These are phyloP conservation scores for Fusarium mangiferae DNA, from an alignment of 2,329 filamentous ascomycete species.

Conservation along the genomic window DNA sequence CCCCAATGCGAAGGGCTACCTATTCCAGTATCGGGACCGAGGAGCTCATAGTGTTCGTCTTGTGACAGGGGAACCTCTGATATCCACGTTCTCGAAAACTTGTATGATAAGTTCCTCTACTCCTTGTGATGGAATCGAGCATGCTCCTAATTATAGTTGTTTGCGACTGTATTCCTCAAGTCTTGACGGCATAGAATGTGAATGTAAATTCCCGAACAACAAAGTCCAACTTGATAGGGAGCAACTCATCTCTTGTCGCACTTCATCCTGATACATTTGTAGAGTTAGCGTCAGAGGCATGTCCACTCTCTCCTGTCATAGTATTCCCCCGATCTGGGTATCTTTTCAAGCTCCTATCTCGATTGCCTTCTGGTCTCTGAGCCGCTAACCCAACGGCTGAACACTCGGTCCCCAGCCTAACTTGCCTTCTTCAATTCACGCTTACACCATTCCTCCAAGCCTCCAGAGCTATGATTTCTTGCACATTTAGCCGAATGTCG, in stretches of 20 bases:
- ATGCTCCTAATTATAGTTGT: neutral
- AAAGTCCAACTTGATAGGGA: neutral
- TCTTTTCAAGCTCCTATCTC: neutral
- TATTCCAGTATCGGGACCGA: slow-evolving; percentile 81
- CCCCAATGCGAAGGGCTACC: slow-evolving; percentile 83
- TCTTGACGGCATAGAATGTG: neutral
- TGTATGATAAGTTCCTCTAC: neutral
- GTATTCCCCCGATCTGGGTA: neutral
- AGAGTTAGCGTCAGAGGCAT: neutral
- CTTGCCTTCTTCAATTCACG: neutral
- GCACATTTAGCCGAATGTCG: neutral
- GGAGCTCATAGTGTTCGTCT: slow-evolving; percentile 51
- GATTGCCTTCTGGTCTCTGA: neutral
- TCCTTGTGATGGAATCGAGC: neutral
- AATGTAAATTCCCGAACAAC: neutral
- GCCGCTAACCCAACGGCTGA: neutral
- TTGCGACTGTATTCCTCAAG: neutral
- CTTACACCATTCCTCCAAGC: neutral
- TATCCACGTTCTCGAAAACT: neutral
- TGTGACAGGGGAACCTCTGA: neutral
- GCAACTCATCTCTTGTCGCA: neutral
- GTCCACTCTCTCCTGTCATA: neutral
- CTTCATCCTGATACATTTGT: neutral
- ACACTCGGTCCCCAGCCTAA: neutral
- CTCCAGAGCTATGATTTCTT: neutral